Conservation (phyloP, 148 eudicot species). For the Chenopodium berlandieri region DNA sequence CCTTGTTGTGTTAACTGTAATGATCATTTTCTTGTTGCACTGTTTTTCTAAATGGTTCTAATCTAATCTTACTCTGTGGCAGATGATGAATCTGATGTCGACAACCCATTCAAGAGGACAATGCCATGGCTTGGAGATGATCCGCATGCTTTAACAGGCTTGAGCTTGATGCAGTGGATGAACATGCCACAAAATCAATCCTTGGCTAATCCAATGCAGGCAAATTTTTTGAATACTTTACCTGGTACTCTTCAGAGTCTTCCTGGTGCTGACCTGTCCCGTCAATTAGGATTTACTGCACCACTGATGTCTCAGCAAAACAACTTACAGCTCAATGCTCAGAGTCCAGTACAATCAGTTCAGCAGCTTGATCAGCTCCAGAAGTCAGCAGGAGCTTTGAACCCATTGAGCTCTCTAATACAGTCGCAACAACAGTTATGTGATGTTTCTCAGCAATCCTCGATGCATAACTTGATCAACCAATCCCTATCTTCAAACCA, state of each 20-base stretch:
- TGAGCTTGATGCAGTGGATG: constrained; percentile 92
- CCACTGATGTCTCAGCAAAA: constrained; percentile 62
- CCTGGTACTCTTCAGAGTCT: constrained; percentile 53
- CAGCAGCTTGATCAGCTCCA: constrained; percentile 74
- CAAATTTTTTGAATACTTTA: constrained; percentile 51
- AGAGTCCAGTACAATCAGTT: constrained; percentile 44
- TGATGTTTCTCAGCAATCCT: constrained; percentile 50
- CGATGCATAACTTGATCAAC: constrained; percentile 46
- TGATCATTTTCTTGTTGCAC: neutral
- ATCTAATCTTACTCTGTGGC: constrained; percentile 21
- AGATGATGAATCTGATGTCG: constrained; percentile 78
- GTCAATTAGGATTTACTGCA: constrained; percentile 57
- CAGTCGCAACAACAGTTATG: constrained; percentile 58
- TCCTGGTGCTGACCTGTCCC: constrained; percentile 51
- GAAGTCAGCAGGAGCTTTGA: constrained; percentile 47
- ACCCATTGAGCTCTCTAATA: constrained; percentile 45
- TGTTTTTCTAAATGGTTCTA: neutral
- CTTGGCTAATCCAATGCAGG: constrained; percentile 53
- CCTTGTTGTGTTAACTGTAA: neutral
- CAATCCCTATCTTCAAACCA: constrained; percentile 51
- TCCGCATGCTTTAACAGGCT: constrained; percentile 58
- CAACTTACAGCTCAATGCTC: constrained; percentile 55
- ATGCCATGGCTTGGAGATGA: constrained; percentile 98
- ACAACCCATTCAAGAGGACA: constrained; percentile 64
- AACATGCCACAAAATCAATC: constrained; percentile 83